Conservation (phyloP, 805 yeast genomes). For the Metschnikowia bowlesiae region DNA sequence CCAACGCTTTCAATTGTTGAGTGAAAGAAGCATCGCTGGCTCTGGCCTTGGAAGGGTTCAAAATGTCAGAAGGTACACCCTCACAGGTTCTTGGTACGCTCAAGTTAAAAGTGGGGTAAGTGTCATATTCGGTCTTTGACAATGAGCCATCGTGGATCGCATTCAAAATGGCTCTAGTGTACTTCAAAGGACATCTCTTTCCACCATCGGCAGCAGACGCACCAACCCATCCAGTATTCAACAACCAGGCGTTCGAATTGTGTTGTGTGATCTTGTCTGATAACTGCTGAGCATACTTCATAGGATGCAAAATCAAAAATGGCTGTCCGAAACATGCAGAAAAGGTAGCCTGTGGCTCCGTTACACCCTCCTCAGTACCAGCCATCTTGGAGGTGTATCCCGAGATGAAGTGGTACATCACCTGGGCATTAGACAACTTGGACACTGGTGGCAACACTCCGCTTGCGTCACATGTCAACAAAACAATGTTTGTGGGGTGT, state of each 20-base stretch:
- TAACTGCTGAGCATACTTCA: conserved; percentile 94
- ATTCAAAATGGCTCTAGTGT: conserved; percentile 94
- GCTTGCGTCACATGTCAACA: conserved; percentile 95
- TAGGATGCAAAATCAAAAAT: conserved; percentile 95
- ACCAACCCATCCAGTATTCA: conserved; percentile 99
- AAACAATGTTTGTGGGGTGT: conserved; percentile 89
- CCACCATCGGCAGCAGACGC: conserved; percentile 90
- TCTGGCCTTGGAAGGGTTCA: conserved; percentile 76
- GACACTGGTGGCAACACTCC: conserved; percentile 98
- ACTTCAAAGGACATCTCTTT: conserved; percentile 94
- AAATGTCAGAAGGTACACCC: conserved; percentile 76
- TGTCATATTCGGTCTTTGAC: conserved; percentile 74
- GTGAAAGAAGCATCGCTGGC: conserved; percentile 37
- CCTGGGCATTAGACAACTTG: conserved; percentile 88
- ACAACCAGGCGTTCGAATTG: conserved; percentile 90
- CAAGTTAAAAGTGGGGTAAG: conserved; percentile 81
- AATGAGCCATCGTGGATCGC: conserved; percentile 91
- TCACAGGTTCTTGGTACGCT: conserved; percentile 78
- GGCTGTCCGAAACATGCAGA: conserved; percentile 99
- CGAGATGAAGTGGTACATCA: conserved; percentile 97
- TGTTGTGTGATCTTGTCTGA: conserved; percentile 87
- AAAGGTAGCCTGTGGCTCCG: conserved; percentile 97
- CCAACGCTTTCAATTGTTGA: conserved; percentile 54
- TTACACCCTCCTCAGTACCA: conserved; percentile 97
- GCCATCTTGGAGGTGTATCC: conserved; percentile 99